These are phyloP conservation scores for Coemansia sp. DNA, from an alignment of 192 early-diverging fungal genomes.

Conservation along the genomic window DNA sequence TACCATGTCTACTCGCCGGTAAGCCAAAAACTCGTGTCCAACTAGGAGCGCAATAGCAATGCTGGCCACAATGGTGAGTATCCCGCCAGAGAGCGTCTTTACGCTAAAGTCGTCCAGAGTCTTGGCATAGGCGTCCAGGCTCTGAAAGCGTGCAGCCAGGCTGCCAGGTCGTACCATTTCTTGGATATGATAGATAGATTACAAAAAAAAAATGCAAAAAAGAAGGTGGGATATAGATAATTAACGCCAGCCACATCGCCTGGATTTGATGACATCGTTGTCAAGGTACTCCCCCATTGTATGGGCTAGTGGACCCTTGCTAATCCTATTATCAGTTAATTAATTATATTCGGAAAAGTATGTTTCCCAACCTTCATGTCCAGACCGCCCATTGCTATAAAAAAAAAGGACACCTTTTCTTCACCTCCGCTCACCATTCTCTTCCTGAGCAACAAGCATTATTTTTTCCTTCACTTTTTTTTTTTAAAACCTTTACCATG, in stretches of 20 bases:
- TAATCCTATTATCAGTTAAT: background rate
- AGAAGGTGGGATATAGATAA: background rate
- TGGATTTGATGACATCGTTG: background rate
- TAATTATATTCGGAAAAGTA: background rate
- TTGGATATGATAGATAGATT: background rate
- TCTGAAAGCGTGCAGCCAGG: slow-evolving; percentile 51
- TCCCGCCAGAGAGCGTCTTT: slow-evolving; percentile 79
- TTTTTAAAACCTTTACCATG: slow-evolving; percentile 13
- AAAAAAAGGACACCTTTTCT: background rate
- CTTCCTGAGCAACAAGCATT: background rate
- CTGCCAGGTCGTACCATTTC: slow-evolving; percentile 15
- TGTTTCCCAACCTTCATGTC: background rate
- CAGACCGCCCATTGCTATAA: background rate
- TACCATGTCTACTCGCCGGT: slow-evolving; percentile 65
- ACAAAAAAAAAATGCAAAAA: background rate
- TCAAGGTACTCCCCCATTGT: too few species aligned
- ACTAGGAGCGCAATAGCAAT: slow-evolving; percentile 77
- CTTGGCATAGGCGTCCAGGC: slow-evolving; percentile 92
- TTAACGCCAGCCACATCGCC: background rate
- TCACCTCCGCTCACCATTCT: background rate
- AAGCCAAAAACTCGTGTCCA: slow-evolving; percentile 82
- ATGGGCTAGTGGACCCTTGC: too few species aligned
- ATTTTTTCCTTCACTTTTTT: background rate
- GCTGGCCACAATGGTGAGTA: slow-evolving; percentile 80
- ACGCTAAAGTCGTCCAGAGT: slow-evolving; percentile 93